Evolutionary conservation across 768 basidiomycete species (phyloP).

Genomic region (Mycena olivaceomarginata): DNA sequence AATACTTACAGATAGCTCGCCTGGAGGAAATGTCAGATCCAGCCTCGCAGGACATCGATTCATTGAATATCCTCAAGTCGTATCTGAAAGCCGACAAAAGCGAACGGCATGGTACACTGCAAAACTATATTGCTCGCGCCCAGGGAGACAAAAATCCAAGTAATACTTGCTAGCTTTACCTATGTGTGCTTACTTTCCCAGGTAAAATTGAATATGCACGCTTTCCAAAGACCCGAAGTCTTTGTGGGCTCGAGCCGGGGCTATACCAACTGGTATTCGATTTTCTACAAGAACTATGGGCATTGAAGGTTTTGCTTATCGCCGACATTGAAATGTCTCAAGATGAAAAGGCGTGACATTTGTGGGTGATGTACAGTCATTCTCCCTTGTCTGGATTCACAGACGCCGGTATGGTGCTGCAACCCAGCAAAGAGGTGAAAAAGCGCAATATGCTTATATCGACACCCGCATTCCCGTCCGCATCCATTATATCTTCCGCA

Average conservation of each 20-base stretch:
- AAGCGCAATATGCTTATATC: constrained; percentile 34
- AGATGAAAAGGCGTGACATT: constrained; percentile 9
- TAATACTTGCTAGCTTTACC: not conserved
- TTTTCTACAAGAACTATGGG: not conserved
- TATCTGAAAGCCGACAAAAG: too few species aligned
- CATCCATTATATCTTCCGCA: constrained; percentile 38
- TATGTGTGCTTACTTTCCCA: not conserved
- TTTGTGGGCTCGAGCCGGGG: not conserved
- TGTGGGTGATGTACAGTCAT: constrained; percentile 24
- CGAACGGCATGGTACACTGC: too few species aligned
- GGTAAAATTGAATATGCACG: not conserved
- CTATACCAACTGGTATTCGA: not conserved
- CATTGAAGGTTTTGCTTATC: not conserved
- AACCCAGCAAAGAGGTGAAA: constrained; percentile 20
- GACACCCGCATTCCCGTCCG: constrained; percentile 34
- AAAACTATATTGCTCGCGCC: too few species aligned
- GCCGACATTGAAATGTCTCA: not conserved
- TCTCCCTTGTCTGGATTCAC: constrained; percentile 29
- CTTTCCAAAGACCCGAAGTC: not conserved
- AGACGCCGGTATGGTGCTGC: constrained; percentile 35
- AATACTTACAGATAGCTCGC: too few species aligned
- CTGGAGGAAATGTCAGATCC: too few species aligned
- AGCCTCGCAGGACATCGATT: too few species aligned
- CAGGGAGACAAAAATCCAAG: constrained; percentile 7
- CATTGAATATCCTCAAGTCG: too few species aligned